Evolutionary conservation across 148 eudicot species (phyloP).

Genomic region (Rhododendron ovatum): DNA sequence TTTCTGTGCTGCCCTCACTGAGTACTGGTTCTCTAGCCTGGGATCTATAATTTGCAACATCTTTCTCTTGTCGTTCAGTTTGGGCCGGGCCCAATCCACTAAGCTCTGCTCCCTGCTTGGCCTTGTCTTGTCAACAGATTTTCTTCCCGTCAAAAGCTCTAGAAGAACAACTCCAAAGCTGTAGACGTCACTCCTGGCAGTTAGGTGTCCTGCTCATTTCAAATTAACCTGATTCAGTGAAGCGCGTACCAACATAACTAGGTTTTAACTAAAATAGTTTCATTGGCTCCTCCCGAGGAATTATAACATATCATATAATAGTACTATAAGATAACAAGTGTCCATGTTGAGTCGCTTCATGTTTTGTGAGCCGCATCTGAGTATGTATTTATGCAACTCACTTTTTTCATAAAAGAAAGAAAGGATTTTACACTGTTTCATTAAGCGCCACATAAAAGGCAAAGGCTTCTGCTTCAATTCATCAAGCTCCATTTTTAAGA

Average conservation of each 20-base stretch:
- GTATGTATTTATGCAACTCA: neutral
- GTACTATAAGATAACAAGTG: neutral
- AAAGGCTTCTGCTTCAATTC: neutral
- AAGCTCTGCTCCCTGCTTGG: constrained; percentile 90
- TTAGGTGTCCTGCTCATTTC: constrained; percentile 76
- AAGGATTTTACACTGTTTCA: neutral
- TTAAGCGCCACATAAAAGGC: neutral
- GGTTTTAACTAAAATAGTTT: neutral
- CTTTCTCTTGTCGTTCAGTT: constrained; percentile 84
- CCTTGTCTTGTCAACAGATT: constrained; percentile 87
- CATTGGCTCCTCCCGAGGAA: neutral
- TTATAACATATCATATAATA: neutral
- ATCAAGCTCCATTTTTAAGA: neutral
- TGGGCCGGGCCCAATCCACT: constrained; percentile 98
- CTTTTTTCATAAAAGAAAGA: neutral
- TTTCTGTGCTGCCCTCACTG: constrained; percentile 85
- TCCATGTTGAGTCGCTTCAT: neutral
- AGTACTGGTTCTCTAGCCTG: constrained; percentile 84
- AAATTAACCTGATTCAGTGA: constrained; percentile 7
- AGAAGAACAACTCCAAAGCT: constrained; percentile 95
- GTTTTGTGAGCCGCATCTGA: neutral
- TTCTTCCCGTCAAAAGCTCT: constrained; percentile 89
- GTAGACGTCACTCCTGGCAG: constrained; percentile 96
- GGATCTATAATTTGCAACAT: constrained; percentile 86
- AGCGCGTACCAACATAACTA: neutral